phyloP scores from a whole-genome alignment of 1,284 basidiomycete genomes.

The Hortiboletus rubellus region DNA sequence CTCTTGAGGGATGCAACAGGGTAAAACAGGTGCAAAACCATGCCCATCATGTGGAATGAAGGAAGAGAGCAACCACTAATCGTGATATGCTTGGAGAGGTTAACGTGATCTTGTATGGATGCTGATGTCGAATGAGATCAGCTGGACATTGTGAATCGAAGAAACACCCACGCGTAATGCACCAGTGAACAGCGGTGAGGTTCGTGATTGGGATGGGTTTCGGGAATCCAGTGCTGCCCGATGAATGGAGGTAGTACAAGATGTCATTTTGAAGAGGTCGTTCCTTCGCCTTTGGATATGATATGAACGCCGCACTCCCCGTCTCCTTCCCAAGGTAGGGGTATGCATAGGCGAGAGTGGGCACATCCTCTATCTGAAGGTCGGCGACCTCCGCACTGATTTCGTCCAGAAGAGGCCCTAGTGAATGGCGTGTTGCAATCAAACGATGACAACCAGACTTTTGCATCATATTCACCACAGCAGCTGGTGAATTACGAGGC shows the following conservation, averaged over 20 bases:
- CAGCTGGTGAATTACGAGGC: constrained; percentile 38
- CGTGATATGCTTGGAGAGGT: not conserved
- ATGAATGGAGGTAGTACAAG: constrained; percentile 28
- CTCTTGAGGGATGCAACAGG: no score
- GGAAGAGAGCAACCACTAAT: constrained; percentile 17
- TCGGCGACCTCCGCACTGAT: constrained; percentile 10
- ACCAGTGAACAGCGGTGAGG: constrained; percentile 17
- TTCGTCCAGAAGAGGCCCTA: constrained; percentile 27
- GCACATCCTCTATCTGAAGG: constrained; percentile 35
- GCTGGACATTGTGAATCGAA: no score
- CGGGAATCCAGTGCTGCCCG: constrained; percentile 32
- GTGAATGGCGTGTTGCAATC: constrained; percentile 31
- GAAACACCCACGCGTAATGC: constrained; percentile 16
- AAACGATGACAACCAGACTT: constrained; percentile 34
- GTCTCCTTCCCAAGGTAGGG: constrained; percentile 33
- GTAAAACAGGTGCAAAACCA: not conserved
- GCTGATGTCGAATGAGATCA: constrained; percentile 7
- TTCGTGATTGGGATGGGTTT: constrained; percentile 29
- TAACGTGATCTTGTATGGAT: constrained; percentile 3
- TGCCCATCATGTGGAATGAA: constrained; percentile 23
- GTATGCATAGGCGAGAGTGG: constrained; percentile 31
- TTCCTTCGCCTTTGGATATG: constrained; percentile 23
- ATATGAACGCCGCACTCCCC: constrained; percentile 18
- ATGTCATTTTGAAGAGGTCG: constrained; percentile 1
- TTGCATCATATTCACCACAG: constrained; percentile 35